Base-by-base conservation (phyloP, 2,329 filamentous ascomycete species). In the Parastagonospora avenae region DNA sequence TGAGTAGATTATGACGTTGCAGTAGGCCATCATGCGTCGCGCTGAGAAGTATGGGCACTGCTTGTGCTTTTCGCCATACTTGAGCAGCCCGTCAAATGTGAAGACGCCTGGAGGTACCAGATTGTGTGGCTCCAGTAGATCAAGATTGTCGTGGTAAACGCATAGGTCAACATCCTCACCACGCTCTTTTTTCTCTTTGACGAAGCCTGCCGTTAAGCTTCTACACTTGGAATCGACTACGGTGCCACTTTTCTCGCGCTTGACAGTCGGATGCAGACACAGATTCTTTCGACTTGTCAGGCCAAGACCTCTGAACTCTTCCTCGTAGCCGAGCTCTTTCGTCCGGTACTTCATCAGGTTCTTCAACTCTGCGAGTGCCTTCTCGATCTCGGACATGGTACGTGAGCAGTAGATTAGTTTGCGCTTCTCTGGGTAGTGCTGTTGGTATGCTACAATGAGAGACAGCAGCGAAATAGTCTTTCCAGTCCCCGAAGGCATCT, bases 321-420 rank as follows among this genome's bases (percentile, higher is more conserved):
- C 94, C 57, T 89, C 88, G 52, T 88, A 82, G 0, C 94, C 94
- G n/a, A 99, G 83, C 73, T 97, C 86, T 57, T 96, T 84, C 5
- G 91, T 80, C 12, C 94, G 89, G 69, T 96, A 97, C 70, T 95
- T 95, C 92, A 99, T 99, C 46, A 99, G 77, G 19, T 87, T 87
- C 72, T 94, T 92, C 63, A 99, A 74, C 75, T 99, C 94, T 8
- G 91, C 90, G 45, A 99, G 77, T 0, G 95, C 94, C 77, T 99
- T 99, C 73, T 99, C 94, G 67, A 99, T 99, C 78, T 99, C 94
- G 32, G 94, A 99, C 92, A 99, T 99, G 49, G 94, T 99, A 86
- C 94, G 92, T 57, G 94, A 99, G 80, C 94, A 99, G 76, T 99
- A 99, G 48, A 99, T 97, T 44, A 99, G 85, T 76, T 99, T 99